These are phyloP conservation scores for Penicillium parvum DNA, from an alignment of 495 filamentous ascomycete species.

Conservation along the genomic window DNA sequence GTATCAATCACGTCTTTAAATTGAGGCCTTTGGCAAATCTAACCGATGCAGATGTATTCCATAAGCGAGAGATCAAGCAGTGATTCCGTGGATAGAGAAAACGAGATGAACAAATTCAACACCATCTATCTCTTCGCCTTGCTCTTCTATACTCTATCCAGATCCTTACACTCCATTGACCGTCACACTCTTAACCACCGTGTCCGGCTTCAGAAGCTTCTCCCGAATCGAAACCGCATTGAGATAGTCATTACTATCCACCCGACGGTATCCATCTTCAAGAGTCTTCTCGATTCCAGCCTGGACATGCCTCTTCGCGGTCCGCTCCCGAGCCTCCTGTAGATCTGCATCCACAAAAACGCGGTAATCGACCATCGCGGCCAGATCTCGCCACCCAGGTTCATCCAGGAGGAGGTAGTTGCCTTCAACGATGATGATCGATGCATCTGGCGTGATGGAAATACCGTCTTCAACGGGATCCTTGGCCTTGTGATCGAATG, in stretches of 20 bases:
- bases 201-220: constrained; percentile 25
- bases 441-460: constrained; percentile 24
- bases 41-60: constrained; percentile 46
- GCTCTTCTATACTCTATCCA: no score
- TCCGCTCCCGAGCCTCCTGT: constrained; percentile 27
- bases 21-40: not conserved
- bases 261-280: constrained; percentile 35
- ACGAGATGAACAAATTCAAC: no score
- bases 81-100: constrained; percentile 28
- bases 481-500: constrained; percentile 39
- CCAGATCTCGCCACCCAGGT: constrained; percentile 26
- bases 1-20: constrained; percentile 15
- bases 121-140: no score
- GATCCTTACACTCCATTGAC: not conserved
- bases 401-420: constrained; percentile 35
- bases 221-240: constrained; percentile 31
- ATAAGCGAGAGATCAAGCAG: constrained; percentile 56
- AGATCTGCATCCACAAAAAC: constrained; percentile 38
- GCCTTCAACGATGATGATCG: constrained; percentile 38
- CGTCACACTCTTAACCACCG: constrained; percentile 28
- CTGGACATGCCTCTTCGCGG: constrained; percentile 34
- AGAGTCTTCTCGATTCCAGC: constrained; percentile 39
- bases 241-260: constrained; percentile 40
- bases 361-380: constrained; percentile 24
- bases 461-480: constrained; percentile 37